Evolutionary conservation across 1,139 yeast species (phyloP).

Genomic region (Pichia sp.): DNA sequence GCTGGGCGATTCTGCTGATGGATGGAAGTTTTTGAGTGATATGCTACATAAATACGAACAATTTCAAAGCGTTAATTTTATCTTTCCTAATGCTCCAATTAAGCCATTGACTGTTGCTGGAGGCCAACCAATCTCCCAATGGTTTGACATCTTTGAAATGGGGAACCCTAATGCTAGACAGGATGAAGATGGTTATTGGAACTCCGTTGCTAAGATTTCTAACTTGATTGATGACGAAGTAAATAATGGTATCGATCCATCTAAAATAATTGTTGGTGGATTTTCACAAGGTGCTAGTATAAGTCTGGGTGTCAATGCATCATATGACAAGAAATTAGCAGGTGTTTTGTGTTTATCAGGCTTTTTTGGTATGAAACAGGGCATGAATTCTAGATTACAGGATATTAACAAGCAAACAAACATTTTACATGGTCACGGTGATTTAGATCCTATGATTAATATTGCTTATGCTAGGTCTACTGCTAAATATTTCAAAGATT

Average conservation of each 20-base stretch:
- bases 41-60: slow-evolving; percentile 36
- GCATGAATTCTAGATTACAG: slow-evolving; percentile 28
- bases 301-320: slow-evolving; percentile 50
- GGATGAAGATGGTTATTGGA: slow-evolving; percentile 61
- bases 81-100: slow-evolving; percentile 84
- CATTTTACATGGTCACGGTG: slow-evolving; percentile 86
- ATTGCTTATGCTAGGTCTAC: slow-evolving; percentile 45
- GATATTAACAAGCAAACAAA: slow-evolving; percentile 59
- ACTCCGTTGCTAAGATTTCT: slow-evolving; percentile 48
- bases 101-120: slow-evolving; percentile 63
- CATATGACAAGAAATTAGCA: slow-evolving; percentile 57
- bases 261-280: slow-evolving; percentile 81
- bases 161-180: slow-evolving; percentile 42
- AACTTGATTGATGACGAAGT: slow-evolving; percentile 57
- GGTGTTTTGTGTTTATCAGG: slow-evolving; percentile 84
- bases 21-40: slow-evolving; percentile 78
- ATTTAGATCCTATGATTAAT: slow-evolving; percentile 60
- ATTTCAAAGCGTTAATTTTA: slow-evolving; percentile 59
- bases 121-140: slow-evolving; percentile 68
- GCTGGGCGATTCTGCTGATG: slow-evolving; percentile 82
- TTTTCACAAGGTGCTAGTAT: slow-evolving; percentile 93
- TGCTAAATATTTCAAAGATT: slow-evolving; percentile 37
- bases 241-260: slow-evolving; percentile 56
- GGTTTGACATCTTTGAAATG: slow-evolving; percentile 76
- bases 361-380: slow-evolving; percentile 52